Percentiles rank a stretch among this genome's conserved stretches.
Conservation (phyloP, 257 asterid genomes). For the Solanum bulbocastanum region DNA sequence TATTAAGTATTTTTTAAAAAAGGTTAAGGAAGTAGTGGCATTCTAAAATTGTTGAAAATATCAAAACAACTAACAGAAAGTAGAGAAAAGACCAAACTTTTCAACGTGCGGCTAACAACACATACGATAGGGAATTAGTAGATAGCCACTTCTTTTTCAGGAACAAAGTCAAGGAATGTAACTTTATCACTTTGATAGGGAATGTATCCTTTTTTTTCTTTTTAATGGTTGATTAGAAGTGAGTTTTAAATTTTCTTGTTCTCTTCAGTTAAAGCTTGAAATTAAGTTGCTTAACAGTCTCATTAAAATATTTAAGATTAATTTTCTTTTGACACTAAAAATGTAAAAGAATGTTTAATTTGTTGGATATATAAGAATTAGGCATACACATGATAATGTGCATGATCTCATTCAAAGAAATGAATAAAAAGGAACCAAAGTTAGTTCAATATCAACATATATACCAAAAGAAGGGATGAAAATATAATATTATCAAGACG, state of each 20-base stretch:
- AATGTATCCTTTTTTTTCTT: not conserved
- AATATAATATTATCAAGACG: not conserved
- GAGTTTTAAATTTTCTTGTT: not conserved
- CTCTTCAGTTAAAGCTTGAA: not conserved
- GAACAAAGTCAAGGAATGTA: not conserved
- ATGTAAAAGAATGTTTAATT: not conserved
- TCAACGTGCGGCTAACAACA: not conserved
- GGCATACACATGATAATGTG: not conserved
- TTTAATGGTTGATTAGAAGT: not conserved
- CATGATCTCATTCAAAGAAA: not conserved
- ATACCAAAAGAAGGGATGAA: not conserved
- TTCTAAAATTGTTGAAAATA: not conserved
- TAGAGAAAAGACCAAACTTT: not conserved
- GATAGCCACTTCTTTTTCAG: not conserved
- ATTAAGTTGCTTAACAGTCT: not conserved
- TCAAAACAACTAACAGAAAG: not conserved
- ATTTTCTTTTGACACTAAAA: not conserved
- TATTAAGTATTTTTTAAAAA: not conserved
- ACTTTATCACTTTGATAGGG: not conserved
- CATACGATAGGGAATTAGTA: not conserved
- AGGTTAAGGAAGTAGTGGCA: not conserved
- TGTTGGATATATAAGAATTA: not conserved
- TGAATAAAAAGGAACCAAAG: not conserved
- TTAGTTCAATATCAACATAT: not conserved
- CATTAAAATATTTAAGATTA: not conserved